Percentiles rank a stretch among this genome's conserved stretches.
These are phyloP conservation scores for Coelastrella sp. DNA, from an alignment of 139 green algal species.

Conservation along the genomic window DNA sequence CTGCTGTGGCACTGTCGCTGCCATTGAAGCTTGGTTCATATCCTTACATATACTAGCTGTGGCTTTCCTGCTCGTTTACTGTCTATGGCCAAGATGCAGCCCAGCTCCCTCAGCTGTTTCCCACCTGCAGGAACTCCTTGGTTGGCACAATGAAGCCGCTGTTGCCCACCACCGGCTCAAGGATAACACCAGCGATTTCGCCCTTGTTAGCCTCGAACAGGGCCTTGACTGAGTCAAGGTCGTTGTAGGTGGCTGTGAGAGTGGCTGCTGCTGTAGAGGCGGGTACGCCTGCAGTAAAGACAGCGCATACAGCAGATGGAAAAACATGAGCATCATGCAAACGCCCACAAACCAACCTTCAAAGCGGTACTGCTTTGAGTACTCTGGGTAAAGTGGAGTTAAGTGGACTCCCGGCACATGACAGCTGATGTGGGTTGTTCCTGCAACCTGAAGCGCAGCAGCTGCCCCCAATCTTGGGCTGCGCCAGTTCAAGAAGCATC, in stretches of 20 bases:
- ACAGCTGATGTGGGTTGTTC: too few species aligned
- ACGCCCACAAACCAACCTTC: too few species aligned
- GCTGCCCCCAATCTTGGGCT: too few species aligned
- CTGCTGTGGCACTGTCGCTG: too few species aligned
- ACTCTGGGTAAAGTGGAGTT: too few species aligned
- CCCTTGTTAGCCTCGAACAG: conserved; percentile 96
- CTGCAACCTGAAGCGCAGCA: too few species aligned
- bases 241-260: conserved; percentile 82
- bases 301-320: not conserved
- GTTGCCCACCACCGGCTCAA: conserved; percentile 97
- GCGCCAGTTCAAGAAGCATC: too few species aligned
- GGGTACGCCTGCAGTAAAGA: conserved; percentile 59
- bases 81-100: not conserved
- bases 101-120: conserved; percentile 85
- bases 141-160: conserved; percentile 97
- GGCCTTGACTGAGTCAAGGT: conserved; percentile 79
- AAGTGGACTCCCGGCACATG: too few species aligned
- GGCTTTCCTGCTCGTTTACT: too few species aligned
- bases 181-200: conserved; percentile 95
- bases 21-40: too few species aligned
- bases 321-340: not conserved
- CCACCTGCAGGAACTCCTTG: conserved; percentile 95
- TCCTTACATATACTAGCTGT: too few species aligned
- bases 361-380: too few species aligned
- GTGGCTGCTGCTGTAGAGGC: conserved; percentile 67